Conservation (phyloP, 257 asterid genomes). For the Solanum stenotomum region DNA sequence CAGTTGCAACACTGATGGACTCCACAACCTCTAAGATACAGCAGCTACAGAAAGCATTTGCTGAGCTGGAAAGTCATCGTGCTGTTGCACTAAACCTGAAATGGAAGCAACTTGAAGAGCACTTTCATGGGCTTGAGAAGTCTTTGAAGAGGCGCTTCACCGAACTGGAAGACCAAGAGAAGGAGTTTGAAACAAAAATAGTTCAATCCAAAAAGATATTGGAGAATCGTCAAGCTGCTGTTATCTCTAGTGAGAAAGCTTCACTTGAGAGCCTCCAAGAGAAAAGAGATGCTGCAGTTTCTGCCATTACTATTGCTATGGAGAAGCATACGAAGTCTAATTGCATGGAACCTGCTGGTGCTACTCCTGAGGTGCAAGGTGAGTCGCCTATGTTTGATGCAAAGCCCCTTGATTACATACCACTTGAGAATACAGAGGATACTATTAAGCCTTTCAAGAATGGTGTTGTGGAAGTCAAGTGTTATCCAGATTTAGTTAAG, state of each 20-base stretch:
- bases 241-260: conserved; percentile 65
- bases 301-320: conserved; percentile 66
- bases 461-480: conserved; percentile 37
- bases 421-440: conserved; percentile 21
- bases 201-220: conserved; percentile 51
- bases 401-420: conserved; percentile 29
- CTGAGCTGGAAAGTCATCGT: conserved; percentile 92
- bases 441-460: conserved; percentile 22
- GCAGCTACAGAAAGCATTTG: conserved; percentile 91
- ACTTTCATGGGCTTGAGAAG: conserved; percentile 88
- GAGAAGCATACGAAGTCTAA: conserved; percentile 36
- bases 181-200: conserved; percentile 67
- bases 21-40: conserved; percentile 82
- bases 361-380: conserved; percentile 26
- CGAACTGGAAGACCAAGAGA: conserved; percentile 89
- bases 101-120: conserved; percentile 97
- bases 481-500: conserved; percentile 72
- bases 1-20: conserved; percentile 58
- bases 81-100: conserved; percentile 78
- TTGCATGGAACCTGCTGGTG: conserved; percentile 21
- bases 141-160: conserved; percentile 91
- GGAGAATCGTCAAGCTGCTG: conserved; percentile 80
- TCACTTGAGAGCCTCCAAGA: conserved; percentile 84
- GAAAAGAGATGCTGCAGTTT: conserved; percentile 93
- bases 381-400: conserved; percentile 28